Evolutionary conservation across 345 rosid species (phyloP), one percentile per base, ranked within the genome.

Genomic region (Eucalyptus viminalis): DNA sequence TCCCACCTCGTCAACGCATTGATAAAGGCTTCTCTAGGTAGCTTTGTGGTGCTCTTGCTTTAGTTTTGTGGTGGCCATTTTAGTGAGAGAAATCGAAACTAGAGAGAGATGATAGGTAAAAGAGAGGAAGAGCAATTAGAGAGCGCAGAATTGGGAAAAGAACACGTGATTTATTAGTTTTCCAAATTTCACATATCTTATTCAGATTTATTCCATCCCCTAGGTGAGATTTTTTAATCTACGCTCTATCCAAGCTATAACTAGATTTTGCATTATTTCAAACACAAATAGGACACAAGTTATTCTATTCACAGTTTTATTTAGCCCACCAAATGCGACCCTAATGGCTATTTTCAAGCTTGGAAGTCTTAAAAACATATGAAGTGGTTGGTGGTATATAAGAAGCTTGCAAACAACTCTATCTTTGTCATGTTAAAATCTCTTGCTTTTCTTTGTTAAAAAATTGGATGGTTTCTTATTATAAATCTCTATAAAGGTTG

Each of bases 201-300:
- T 56, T 8, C 0, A 56, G 14, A 56, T 56, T 24, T 56, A 56
- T 56, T 0, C 3, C 29, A 56, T 24, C 3, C 6, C 29, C 6
- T 0, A 10, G 3, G 6, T 22, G 29, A 24, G 29, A 24, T 56
- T 56, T 56, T 56, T 56, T 10, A 2, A 56, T 10, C 14, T 1
- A 0, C 5, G 24, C 25, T 53, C 58, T 53, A 8, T 19, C 0
- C 0, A 0, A 2, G 25, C 25, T 53, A 0, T 19, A 53, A 53
- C 0, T 53, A 1, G 25, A 56, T 56, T 56, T 56, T 5, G 29
- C 29, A 56, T 56, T 9, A 56, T 56, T 56, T 24, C 29, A 24
- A 56, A 56, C 29, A 56, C 6, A 10, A 24, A 10, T 56, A 56
- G 0, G 62, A 24, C 0, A 56, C 12, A 56, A 56, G 6, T 24